Base-by-base conservation (phyloP, 2,329 filamentous ascomycete species). In the Scytalidium lignicola region DNA sequence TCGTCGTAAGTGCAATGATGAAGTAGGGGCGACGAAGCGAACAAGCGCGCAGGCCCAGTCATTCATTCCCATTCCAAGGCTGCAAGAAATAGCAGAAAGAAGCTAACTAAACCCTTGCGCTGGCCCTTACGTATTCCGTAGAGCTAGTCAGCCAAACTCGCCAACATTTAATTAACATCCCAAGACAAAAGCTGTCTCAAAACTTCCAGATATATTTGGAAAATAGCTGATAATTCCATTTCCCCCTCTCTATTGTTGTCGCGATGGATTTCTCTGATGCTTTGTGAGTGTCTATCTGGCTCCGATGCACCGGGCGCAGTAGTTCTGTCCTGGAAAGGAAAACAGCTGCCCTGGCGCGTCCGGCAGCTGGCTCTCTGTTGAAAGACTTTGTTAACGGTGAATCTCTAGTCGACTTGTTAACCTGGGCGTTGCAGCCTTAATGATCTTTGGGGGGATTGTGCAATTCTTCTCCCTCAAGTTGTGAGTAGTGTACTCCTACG, bases 251-350 rank as follows among this genome's bases (percentile, higher is more conserved):
- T 29, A 42, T 42, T 26, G 23, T 22, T 17, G 18, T 55, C 65
- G 75, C 66, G 58, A 95, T 96, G 90, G 90, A 96, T 72, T 88
- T 90, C 75, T 92, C 89, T 55, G 90, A 95, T 72, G 85, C 84
- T 68, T 95, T 95, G 90, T 95, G 78, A 74, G 88, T 78, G 10
- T 26, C 23, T 26, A 10, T 26, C 23, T 26, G 10, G 23, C 6
- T 10, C 23, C 23, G 23, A 10, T 26, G 23, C 10, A 10, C 23
- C 23, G 23, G 23, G 23, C 23, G 23, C 23, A 26, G n/a, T n/a
- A 26, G 10, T 26, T 26, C 23, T 10, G 5, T 26, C 23, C 23
- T 10, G 10, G 23, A 26, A 26, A 26, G 23, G 23, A 26, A 26
- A 26, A 37, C n/a, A 37, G 32, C 32, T 37, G 7, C 15, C 15